phyloP scores from a whole-genome alignment of 805 yeast genomes.

The Pachysolen tannophilus region DNA sequence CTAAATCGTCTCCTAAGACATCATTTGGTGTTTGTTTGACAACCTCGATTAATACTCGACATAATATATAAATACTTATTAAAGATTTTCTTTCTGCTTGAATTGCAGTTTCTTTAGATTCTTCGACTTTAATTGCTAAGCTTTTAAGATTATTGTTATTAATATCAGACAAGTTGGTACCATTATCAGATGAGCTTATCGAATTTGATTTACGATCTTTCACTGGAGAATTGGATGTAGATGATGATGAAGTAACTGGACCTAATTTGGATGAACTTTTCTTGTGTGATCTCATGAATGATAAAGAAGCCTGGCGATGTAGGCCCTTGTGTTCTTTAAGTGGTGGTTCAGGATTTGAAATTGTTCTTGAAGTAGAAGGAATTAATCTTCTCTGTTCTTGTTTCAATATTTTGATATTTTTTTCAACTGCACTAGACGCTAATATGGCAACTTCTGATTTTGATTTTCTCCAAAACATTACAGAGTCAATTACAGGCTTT shows the following conservation, averaged over 20 bases:
- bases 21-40: conserved; percentile 80
- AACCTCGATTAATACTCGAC: conserved; percentile 88
- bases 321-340: neutral
- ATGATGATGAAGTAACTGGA: conserved; percentile 14
- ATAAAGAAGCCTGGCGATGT: conserved; percentile 6
- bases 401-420: conserved; percentile 19
- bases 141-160: neutral
- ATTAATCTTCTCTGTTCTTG: conserved; percentile 10
- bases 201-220: too few relatives aligned
- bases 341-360: conserved; percentile 1
- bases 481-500: conserved; percentile 93
- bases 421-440: conserved; percentile 47
- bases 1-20: conserved; percentile 67
- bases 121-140: conserved; percentile 21
- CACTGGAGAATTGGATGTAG: conserved; percentile 6
- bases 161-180: too few relatives aligned
- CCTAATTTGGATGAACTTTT: conserved; percentile 44
- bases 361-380: conserved; percentile 4
- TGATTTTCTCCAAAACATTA: conserved; percentile 96
- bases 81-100: conserved; percentile 83
- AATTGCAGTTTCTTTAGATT: conserved; percentile 58
- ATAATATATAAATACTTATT: conserved; percentile 79
- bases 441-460: conserved; percentile 79
- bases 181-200: too few relatives aligned
- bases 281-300: conserved; percentile 24